These are phyloP conservation scores for Podila horticola DNA, from an alignment of 192 early-diverging fungal species.

Conservation along the genomic window DNA sequence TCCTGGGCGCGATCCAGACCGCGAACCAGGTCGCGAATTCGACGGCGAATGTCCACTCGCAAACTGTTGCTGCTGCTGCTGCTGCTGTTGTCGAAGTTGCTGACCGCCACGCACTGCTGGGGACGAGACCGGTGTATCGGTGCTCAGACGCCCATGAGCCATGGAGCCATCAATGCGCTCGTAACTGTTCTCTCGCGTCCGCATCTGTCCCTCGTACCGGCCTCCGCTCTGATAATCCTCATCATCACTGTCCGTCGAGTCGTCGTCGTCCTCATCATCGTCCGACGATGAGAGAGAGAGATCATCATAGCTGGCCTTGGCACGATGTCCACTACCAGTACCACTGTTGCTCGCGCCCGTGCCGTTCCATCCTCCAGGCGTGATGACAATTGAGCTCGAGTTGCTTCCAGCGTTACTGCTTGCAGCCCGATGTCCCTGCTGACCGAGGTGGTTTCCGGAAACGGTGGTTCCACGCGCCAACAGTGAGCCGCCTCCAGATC, in stretches of 20 bases:
- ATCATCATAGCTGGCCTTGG: slow-evolving; percentile 36
- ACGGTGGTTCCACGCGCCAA: background rate
- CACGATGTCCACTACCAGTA: slow-evolving; percentile 21
- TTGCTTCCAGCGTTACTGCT: slow-evolving; percentile 39
- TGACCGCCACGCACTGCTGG: background rate
- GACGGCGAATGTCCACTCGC: slow-evolving; percentile 8
- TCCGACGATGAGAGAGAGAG: slow-evolving; percentile 46
- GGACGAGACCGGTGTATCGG: background rate
- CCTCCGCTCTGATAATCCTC: slow-evolving; percentile 21
- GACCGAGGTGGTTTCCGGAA: background rate
- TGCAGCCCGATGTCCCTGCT: slow-evolving; percentile 15
- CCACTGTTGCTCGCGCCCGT: background rate
- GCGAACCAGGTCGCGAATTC: slow-evolving; percentile 5
- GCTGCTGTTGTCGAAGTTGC: background rate
- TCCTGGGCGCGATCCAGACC: slow-evolving; percentile 18
- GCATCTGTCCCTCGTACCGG: background rate
- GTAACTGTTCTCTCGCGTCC: slow-evolving; percentile 33
- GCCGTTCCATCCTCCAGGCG: background rate
- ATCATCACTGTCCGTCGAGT: slow-evolving; percentile 48
- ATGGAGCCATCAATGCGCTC: background rate
- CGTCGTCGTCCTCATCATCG: slow-evolving; percentile 44
- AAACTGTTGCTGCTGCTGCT: background rate
- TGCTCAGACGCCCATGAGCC: background rate
- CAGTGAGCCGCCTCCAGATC: slow-evolving; percentile 38
- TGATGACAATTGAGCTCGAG: slow-evolving; percentile 22